Evolutionary conservation across 768 basidiomycete species (phyloP), one percentile per base, ranked within the genome.

Genomic region (Gloeostereum incarnatum): DNA sequence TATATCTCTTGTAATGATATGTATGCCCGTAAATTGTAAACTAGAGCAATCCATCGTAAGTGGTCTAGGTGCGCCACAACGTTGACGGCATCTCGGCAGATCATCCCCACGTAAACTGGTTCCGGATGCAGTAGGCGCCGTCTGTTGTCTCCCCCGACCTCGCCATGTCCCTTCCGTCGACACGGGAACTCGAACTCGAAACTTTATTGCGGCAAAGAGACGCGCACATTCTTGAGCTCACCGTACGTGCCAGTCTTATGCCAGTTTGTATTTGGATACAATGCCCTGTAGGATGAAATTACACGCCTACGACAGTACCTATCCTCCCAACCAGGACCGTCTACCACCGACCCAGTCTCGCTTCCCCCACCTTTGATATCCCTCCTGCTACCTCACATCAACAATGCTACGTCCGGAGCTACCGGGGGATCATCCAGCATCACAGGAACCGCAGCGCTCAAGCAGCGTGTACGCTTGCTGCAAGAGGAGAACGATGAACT

Each of bases 401-500:
- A 68, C 47, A 60, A 62, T 37, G 53, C 59, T n/a, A 48, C 65
- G 11, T 46, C 56, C 39, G 42, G 55, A 41, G 45, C 51, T 35
- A 45, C 59, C 22, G 46, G 61, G 25, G 56, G 61, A 17, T 66
- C 65, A 8, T 72, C 66, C 45, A 81, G 81, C 1, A 79, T 84
- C 22, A 59, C 40, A 14, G 36, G 27, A 5, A 61, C 73, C 26
- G 66, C 77, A n/a, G 87, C 87, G 0, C 68, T 91, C 41, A 81
- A 75, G 0, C 86, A 89, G 50, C 69, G 84, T 33, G 71, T 75
- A 19, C 74, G 75, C 34, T 57, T 79, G 13, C 62, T 91, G 7
- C 88, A 91, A 53, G 81, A 88, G 40, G 88, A 91, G 57, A 91
- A 91, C 43, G 86, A 91, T 47, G 88, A 91, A 45, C 56, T 91